Evolutionary conservation across 2,329 filamentous ascomycete genomes (phyloP).

Genomic region (Arthrobotrys sphaeroides): DNA sequence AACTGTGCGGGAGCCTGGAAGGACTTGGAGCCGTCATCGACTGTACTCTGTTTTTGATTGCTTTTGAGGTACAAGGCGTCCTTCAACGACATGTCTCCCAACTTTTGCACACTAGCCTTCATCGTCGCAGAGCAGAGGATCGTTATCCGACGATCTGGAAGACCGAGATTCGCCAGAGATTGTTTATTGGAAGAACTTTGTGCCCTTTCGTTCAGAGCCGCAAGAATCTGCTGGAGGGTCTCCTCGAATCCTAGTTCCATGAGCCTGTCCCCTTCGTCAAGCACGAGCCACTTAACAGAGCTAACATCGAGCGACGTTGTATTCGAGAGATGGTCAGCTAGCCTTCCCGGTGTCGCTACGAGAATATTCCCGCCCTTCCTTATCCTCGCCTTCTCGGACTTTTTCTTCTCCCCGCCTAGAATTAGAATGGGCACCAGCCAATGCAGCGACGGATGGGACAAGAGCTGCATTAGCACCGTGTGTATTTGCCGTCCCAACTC

Average conservation of each 20-base stretch:
- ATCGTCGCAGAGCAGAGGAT: constrained; percentile 95
- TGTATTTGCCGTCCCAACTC: constrained; percentile 95
- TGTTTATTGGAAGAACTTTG: not conserved
- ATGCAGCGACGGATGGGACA: constrained; percentile 74
- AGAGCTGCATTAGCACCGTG: constrained; percentile 69
- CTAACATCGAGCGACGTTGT: constrained; percentile 88
- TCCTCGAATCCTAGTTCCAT: constrained; percentile 99
- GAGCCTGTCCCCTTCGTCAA: constrained; percentile 96
- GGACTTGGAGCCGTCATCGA: constrained; percentile 66
- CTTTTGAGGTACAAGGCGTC: constrained; percentile 84
- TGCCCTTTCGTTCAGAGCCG: constrained; percentile 66
- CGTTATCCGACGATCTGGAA: constrained; percentile 78
- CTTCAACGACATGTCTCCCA: constrained; percentile 94
- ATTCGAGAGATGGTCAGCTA: constrained; percentile 91
- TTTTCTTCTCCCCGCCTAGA: constrained; percentile 76
- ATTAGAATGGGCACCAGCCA: constrained; percentile 94
- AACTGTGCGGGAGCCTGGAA: constrained; percentile 90
- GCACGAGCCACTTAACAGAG: constrained; percentile 88
- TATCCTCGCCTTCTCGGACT: constrained; percentile 69
- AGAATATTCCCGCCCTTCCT: constrained; percentile 95
- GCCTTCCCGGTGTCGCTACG: constrained; percentile 89
- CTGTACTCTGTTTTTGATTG: constrained; percentile 57
- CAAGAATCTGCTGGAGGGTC: constrained; percentile 86
- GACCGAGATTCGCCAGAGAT: not conserved
- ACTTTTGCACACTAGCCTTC: constrained; percentile 94